A percentile compares a stretch with the other conserved stretches of the same genome.
phyloP scores from a whole-genome alignment of 2,329 filamentous ascomycete species.

The Dendrostoma leiphaemia region DNA sequence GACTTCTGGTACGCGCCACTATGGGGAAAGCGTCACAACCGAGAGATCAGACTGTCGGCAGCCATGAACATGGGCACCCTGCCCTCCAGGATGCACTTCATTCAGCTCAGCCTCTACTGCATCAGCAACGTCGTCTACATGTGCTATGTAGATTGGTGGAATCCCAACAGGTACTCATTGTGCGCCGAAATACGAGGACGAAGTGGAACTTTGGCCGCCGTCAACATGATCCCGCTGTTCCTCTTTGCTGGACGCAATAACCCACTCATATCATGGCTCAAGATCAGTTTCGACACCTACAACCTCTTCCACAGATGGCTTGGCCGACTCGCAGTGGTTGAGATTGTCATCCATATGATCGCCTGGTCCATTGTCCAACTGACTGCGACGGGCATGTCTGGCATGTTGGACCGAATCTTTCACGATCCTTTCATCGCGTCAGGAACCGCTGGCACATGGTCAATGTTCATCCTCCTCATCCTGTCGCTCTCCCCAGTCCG shows the following conservation, averaged over 20 bases:
- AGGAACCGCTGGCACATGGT: slow-evolving; percentile 59
- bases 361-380: slow-evolving; percentile 74
- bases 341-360: slow-evolving; percentile 67
- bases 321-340: slow-evolving; percentile 68
- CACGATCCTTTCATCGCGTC: slow-evolving; percentile 64
- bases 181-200: slow-evolving; percentile 82
- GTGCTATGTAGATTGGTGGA: slow-evolving; percentile 59
- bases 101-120: slow-evolving; percentile 57
- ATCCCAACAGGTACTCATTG: slow-evolving; percentile 59
- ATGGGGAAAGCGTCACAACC: slow-evolving; percentile 63
- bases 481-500: slow-evolving; percentile 76
- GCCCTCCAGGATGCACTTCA: slow-evolving; percentile 61
- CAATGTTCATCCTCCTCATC: slow-evolving; percentile 65
- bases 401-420: slow-evolving; percentile 52
- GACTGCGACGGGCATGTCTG: slow-evolving; percentile 60
- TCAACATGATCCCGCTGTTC: slow-evolving; percentile 91
- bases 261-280: slow-evolving; percentile 75
- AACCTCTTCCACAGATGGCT: slow-evolving; percentile 87
- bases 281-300: slow-evolving; percentile 94
- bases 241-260: slow-evolving; percentile 92
- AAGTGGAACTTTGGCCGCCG: slow-evolving; percentile 76
- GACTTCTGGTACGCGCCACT: slow-evolving; percentile 63
- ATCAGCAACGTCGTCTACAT: slow-evolving; percentile 62
- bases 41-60: slow-evolving; percentile 42
- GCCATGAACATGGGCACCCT: slow-evolving; percentile 56